Evolutionary conservation across 306 rosid genomes (phyloP), one percentile per base, ranked within the genome.

Genomic region (Leucaena leucocephala): DNA sequence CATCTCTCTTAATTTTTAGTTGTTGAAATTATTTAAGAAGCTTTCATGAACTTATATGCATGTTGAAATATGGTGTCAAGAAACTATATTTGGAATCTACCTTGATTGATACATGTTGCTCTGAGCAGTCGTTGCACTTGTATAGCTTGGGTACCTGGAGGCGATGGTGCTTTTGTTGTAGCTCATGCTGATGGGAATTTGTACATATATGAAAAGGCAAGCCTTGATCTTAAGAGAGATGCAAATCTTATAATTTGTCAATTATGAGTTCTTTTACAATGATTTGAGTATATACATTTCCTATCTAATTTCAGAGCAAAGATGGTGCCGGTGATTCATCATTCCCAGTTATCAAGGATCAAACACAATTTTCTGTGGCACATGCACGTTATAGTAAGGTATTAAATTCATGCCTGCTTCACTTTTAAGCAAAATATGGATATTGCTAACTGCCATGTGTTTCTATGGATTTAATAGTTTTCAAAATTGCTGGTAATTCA

Each of bases 351-450:
- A 74, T 93, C 68, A 96, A 90, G 85, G 99, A 96, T 89, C 99
- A 78, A 81, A 76, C 87, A 61, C 99, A 91, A 75, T 93, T 96
- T 88, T 90, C 97, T 74, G 96, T 93, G 84, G 76, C 94, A 5
- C 98, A 95, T 86, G 98, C 99, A 73, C 97, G 99, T 71, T 86
- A 94, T 80, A 95, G 89, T 83, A 95, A 95, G 98, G 99, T 95
- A 85, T 76, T 78, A 72, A 63, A 79, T 65, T 76, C 57, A 70
- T 59, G 45, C 6, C 33, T 27, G 61, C 72, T 77, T 79, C 44
- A 63, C 58, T 78, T 59, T 67, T 14, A 33, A 54, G 7, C 48
- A 38, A 66, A 64, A 62, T 49, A 19, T 79, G 54, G 3, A 45
- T 52, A 33, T 52, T 52, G 19, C 15, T 72, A 15, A 27, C 42